A percentile compares a stretch with the other conserved stretches of the same genome.
phyloP scores from a whole-genome alignment of 1,139 yeast species.

The Hyphopichia buzzinii region DNA sequence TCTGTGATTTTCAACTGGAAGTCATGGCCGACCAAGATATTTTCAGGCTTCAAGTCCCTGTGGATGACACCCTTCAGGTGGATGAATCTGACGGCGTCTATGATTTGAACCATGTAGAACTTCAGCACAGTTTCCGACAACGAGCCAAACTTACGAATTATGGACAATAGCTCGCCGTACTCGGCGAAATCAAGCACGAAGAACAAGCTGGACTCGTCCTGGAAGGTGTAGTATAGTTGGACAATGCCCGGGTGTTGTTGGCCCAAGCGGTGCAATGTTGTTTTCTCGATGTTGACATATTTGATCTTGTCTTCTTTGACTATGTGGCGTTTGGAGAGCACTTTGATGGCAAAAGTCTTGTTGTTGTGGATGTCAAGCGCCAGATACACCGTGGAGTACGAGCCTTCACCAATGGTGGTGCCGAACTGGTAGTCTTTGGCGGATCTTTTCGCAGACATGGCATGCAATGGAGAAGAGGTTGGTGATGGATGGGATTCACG shows the following conservation, averaged over 20 bases:
- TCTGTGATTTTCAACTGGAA: slow-evolving; percentile 92
- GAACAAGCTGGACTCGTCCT: slow-evolving; percentile 68
- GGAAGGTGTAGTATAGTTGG: slow-evolving; percentile 74
- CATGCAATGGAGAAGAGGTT: background rate
- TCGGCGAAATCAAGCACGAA: slow-evolving; percentile 79
- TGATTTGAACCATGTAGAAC: slow-evolving; percentile 72
- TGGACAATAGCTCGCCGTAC: slow-evolving; percentile 69
- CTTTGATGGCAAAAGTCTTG: slow-evolving; percentile 70
- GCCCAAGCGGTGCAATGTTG: slow-evolving; percentile 69
- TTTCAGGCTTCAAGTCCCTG: slow-evolving; percentile 94
- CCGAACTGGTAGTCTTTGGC: slow-evolving; percentile 74
- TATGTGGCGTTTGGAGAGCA: slow-evolving; percentile 69
- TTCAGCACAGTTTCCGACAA: slow-evolving; percentile 73
- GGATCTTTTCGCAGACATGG: slow-evolving; percentile 23
- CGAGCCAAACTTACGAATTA: slow-evolving; percentile 75
- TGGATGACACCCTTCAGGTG: slow-evolving; percentile 86
- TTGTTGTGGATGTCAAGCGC: slow-evolving; percentile 60
- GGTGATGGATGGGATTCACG: slow-evolving; percentile 2
- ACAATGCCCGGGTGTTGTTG: slow-evolving; percentile 66
- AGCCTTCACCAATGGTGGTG: slow-evolving; percentile 74
- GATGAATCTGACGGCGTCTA: slow-evolving; percentile 84
- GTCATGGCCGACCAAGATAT: slow-evolving; percentile 73
- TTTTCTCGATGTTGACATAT: slow-evolving; percentile 76
- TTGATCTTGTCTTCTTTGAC: slow-evolving; percentile 78
- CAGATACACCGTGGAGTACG: slow-evolving; percentile 72